Base-by-base conservation (phyloP, 768 basidiomycete genomes). In the Collybiopsis luxurians region DNA sequence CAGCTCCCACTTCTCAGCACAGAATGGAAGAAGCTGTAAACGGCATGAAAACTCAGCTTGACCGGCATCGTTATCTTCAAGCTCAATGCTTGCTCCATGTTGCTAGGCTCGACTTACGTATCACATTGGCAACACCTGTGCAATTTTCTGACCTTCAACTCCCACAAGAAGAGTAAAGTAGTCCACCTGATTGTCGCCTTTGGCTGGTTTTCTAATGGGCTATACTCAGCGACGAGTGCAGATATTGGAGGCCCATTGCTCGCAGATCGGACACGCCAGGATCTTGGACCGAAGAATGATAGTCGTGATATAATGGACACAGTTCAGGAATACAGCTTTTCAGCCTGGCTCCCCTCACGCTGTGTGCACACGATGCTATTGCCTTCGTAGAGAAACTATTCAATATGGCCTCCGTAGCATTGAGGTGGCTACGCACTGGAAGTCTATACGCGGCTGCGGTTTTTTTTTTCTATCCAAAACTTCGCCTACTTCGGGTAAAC, bases 131-230 rank as follows among this genome's bases (percentile, higher is more conserved):
- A n/a, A n/a, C n/a, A n/a, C n/a, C n/a, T n/a, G n/a, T n/a, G n/a
- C n/a, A n/a, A n/a, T n/a, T n/a, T n/a, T n/a, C n/a, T n/a, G n/a
- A n/a, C n/a, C 31, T 21, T 24, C 15, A n/a, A 51, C 26, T 36
- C 31, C 31, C 31, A 5, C 52, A 38, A 34, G 13, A 5, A 34
- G 6, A 34, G 31, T 6, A 92, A 92, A 74, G 81, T 92, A 42
- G 83, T 92, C 59, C 92, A 92, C 65, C 89, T 90, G 27, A 73
- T 92, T 49, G 90, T 92, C 56, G 90, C 90, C 12, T 86, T 92
- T 60, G 89, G 89, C 12, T 89, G 69, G 90, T 24, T 83, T 91
- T 47, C 79, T n/a, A 88, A 65, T 92, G 90, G 90, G 82, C 82
- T 2, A 87, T 89, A 2, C 83, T 86, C 48, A 75, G 86, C 84